These are phyloP conservation scores for Leccinum ochraceum DNA, from an alignment of 768 basidiomycete species.

Conservation along the genomic window DNA sequence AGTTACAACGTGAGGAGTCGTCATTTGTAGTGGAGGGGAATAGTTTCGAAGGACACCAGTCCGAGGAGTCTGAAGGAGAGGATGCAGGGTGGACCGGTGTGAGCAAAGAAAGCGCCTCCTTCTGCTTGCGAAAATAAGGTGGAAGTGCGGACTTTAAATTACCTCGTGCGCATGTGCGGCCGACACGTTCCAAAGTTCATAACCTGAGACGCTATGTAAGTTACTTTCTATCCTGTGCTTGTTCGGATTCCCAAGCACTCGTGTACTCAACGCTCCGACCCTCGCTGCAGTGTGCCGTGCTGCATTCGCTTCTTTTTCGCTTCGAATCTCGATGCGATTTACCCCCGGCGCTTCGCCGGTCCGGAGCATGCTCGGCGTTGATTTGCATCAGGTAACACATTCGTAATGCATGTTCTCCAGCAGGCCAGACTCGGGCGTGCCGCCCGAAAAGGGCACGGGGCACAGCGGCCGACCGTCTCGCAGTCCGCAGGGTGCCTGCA, in stretches of 20 bases:
- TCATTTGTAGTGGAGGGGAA: constrained; percentile 44
- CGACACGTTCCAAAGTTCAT: constrained; percentile 29
- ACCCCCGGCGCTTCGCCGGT: not conserved
- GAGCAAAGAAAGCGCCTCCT: constrained; percentile 24
- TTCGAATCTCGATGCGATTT: not conserved
- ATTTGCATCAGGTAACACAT: constrained; percentile 5
- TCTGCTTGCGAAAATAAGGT: constrained; percentile 31
- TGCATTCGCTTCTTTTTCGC: not conserved
- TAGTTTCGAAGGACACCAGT: constrained; percentile 29
- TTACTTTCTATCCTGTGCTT: not conserved
- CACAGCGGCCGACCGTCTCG: constrained; percentile 1
- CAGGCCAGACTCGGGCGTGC: constrained; percentile 7
- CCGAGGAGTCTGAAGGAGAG: constrained; percentile 28
- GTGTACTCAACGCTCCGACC: not conserved
- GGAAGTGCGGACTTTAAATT: constrained; percentile 37
- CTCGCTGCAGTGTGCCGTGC: not conserved
- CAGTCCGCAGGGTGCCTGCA: constrained; percentile 2
- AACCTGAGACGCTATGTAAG: not conserved
- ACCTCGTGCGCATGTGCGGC: constrained; percentile 18
- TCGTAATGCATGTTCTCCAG: constrained; percentile 14
- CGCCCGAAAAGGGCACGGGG: not conserved
- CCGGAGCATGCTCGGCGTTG: not conserved
- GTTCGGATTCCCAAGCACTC: not conserved
- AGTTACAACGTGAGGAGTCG: constrained; percentile 82
- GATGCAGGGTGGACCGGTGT: constrained; percentile 23